Conservation (phyloP, 371 early-diverging fungal genomes). For the Actinomucor elegans region DNA sequence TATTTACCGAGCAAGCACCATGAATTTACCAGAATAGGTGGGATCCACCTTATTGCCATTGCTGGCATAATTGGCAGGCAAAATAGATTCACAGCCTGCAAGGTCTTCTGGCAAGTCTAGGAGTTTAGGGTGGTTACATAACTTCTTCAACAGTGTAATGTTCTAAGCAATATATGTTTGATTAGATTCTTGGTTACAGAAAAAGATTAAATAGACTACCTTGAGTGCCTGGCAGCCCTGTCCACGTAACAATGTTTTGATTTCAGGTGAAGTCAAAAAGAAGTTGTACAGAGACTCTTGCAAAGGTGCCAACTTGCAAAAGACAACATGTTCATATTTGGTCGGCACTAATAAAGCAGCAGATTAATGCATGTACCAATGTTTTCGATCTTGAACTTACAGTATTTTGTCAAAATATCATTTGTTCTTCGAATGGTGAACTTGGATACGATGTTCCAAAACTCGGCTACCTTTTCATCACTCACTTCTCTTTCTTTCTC, state of each 20-base stretch:
- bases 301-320: constrained; percentile 78
- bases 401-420: constrained; percentile 91
- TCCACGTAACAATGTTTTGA: constrained; percentile 66
- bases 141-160: constrained; percentile 90
- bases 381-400: constrained; percentile 60
- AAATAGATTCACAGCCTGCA: constrained; percentile 60
- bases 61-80: constrained; percentile 48
- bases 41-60: constrained; percentile 59
- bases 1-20: constrained; percentile 69
- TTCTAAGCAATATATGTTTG: constrained; percentile 41
- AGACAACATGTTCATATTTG: constrained; percentile 97
- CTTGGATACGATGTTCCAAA: constrained; percentile 83
- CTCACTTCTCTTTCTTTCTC: constrained; percentile 79
- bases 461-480: constrained; percentile 84
- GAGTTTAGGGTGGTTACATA: constrained; percentile 93
- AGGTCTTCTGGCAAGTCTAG: constrained; percentile 72
- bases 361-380: too few relatives aligned
- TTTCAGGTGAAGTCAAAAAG: constrained; percentile 78
- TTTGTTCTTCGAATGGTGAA: constrained; percentile 96
- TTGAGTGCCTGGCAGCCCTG: constrained; percentile 72
- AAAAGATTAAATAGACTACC: constrained; percentile 28
- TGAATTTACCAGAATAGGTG: constrained; percentile 88
- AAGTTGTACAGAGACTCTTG: constrained; percentile 83
- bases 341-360: constrained; percentile 88
- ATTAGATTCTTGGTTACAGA: background rate